These are phyloP conservation scores for Fusarium anthophilum DNA, from an alignment of 2,329 filamentous ascomycete genomes.

Conservation along the genomic window DNA sequence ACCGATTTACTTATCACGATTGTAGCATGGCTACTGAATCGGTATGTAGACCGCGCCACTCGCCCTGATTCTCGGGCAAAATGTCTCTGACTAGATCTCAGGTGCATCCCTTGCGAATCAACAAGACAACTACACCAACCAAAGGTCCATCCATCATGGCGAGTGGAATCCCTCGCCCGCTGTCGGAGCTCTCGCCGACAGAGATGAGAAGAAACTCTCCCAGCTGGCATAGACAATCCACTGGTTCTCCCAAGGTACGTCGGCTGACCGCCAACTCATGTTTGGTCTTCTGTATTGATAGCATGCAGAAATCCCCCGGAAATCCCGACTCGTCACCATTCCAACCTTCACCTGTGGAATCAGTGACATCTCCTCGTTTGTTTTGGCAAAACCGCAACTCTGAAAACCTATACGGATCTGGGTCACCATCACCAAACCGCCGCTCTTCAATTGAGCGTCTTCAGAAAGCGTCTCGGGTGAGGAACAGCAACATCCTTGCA, in stretches of 20 bases:
- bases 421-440: constrained; percentile 76
- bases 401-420: constrained; percentile 74
- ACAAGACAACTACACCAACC: constrained; percentile 68
- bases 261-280: not conserved
- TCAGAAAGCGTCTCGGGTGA: constrained; percentile 93
- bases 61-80: constrained; percentile 22
- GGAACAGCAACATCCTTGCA: constrained; percentile 97
- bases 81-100: constrained; percentile 49
- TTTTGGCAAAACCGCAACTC: constrained; percentile 89
- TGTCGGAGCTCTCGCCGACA: constrained; percentile 88
- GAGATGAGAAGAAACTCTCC: constrained; percentile 92
- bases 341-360: constrained; percentile 80
- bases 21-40: constrained; percentile 51
- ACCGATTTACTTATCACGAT: constrained; percentile 33
- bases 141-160: constrained; percentile 71
- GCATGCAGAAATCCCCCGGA: constrained; percentile 70
- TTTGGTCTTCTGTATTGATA: constrained; percentile 44
- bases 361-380: constrained; percentile 77
- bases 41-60: constrained; percentile 45
- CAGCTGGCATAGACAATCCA: constrained; percentile 86
- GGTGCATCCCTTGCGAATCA: constrained; percentile 83
- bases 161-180: constrained; percentile 72
- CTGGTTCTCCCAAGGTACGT: constrained; percentile 51
- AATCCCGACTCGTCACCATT: constrained; percentile 83
- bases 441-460: constrained; percentile 95